phyloP scores from a whole-genome alignment of 306 rosid species.

The Cucumis cinereus region DNA sequence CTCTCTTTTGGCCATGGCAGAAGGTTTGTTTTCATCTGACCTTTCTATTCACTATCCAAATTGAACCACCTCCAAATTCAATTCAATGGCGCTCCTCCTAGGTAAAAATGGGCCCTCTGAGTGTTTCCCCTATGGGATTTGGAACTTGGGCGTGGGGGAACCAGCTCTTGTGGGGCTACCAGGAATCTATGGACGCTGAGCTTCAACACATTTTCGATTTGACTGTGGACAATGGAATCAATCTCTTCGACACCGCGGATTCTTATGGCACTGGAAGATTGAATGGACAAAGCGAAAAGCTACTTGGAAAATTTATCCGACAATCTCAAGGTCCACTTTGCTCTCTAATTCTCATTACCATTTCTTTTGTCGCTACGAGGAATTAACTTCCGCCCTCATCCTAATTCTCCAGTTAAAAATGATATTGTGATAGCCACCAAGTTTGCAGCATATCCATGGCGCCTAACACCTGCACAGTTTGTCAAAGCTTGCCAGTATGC shows the following conservation, averaged over 20 bases:
- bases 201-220: slow-evolving; percentile 68
- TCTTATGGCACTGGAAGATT: slow-evolving; percentile 90
- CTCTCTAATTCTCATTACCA: background rate
- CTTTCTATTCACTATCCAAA: background rate
- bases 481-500: slow-evolving; percentile 87
- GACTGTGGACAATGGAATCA: slow-evolving; percentile 65
- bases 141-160: slow-evolving; percentile 99
- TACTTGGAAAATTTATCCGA: slow-evolving; percentile 61
- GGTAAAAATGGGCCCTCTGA: slow-evolving; percentile 81
- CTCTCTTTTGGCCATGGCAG: slow-evolving; percentile 61
- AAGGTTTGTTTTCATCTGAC: slow-evolving; percentile 21
- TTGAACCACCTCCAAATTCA: background rate
- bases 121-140: slow-evolving; percentile 86
- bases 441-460: slow-evolving; percentile 98
- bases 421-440: slow-evolving; percentile 80
- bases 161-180: slow-evolving; percentile 84
- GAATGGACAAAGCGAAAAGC: slow-evolving; percentile 86
- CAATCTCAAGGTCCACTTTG: slow-evolving; percentile 47
- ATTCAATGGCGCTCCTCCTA: slow-evolving; percentile 3
- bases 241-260: slow-evolving; percentile 87
- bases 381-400: background rate
- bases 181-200: slow-evolving; percentile 71
- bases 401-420: slow-evolving; percentile 33
- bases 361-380: background rate
- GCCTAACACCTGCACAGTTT: slow-evolving; percentile 75